phyloP scores from a whole-genome alignment of 2,329 filamentous ascomycete genomes.

The Xylaria sp. region DNA sequence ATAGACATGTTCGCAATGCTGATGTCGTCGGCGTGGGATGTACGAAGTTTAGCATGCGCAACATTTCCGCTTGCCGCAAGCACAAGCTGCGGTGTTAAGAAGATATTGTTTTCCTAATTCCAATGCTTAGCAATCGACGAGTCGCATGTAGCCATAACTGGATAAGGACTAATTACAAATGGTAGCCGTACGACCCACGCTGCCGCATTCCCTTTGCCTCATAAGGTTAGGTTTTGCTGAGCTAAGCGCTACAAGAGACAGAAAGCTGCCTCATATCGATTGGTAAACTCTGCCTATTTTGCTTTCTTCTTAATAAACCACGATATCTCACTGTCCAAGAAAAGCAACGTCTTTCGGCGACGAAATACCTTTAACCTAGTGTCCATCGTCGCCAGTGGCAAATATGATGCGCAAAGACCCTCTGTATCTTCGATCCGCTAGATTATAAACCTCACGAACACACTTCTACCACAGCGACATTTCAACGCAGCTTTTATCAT shows the following conservation, averaged over 20 bases:
- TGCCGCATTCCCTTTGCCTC: background rate
- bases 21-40: background rate
- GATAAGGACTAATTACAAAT: background rate
- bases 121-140: background rate
- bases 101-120: background rate
- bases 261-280: background rate
- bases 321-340: too few species aligned
- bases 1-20: background rate
- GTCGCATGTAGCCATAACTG: background rate
- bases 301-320: too few species aligned
- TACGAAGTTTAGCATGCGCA: background rate
- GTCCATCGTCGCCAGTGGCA: too few species aligned
- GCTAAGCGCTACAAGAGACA: background rate
- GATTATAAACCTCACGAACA: too few species aligned
- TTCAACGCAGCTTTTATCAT: too few species aligned
- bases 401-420: too few species aligned
- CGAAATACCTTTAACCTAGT: too few species aligned
- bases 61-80: background rate
- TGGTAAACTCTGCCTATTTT: too few species aligned
- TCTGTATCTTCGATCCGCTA: too few species aligned
- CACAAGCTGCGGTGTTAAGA: background rate
- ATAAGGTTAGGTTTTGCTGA: background rate
- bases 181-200: background rate
- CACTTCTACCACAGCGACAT: too few species aligned
- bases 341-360: too few species aligned